These are phyloP conservation scores for Globisporangium yorkense DNA, from an alignment of 352 stramenopile species.

Conservation along the genomic window DNA sequence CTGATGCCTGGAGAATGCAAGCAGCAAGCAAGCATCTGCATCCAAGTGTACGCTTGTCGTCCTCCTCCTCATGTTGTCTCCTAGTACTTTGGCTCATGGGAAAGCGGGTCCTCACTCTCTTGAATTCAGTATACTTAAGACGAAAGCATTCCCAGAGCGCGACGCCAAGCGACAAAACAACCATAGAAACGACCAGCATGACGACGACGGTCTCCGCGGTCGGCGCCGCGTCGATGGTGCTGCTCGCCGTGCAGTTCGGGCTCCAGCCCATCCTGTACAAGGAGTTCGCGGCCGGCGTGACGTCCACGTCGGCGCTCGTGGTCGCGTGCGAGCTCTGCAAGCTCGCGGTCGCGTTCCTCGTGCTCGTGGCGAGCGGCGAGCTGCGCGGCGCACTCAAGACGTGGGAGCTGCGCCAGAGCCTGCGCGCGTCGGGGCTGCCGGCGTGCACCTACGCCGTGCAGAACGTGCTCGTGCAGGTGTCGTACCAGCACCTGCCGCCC, in stretches of 20 bases:
- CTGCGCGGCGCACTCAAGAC: slow-evolving; percentile 31
- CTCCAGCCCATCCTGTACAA: slow-evolving; percentile 83
- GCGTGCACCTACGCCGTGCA: slow-evolving; percentile 84
- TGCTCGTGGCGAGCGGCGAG: slow-evolving; percentile 33
- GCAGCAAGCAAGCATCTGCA: no score
- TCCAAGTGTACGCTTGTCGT: no score
- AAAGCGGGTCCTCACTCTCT: background rate
- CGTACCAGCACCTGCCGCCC: slow-evolving; percentile 77
- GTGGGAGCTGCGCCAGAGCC: slow-evolving; percentile 53
- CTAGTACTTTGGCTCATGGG: no score
- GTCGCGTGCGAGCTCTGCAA: slow-evolving; percentile 74
- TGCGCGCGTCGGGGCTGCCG: slow-evolving; percentile 62
- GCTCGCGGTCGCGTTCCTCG: slow-evolving; percentile 44
- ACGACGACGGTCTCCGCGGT: slow-evolving; percentile 5
- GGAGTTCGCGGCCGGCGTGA: slow-evolving; percentile 52
- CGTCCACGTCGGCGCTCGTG: slow-evolving; percentile 60
- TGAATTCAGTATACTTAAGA: background rate
- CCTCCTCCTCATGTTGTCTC: no score
- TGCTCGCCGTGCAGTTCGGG: slow-evolving; percentile 77
- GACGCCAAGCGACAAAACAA: no score
- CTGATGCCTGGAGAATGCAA: no score
- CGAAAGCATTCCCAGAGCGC: no score
- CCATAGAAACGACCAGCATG: no score
- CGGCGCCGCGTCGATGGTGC: slow-evolving; percentile 30
- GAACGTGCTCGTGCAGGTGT: slow-evolving; percentile 81